phyloP scores from a whole-genome alignment of 2,329 filamentous ascomycete species.

The Xylaria multiplex region DNA sequence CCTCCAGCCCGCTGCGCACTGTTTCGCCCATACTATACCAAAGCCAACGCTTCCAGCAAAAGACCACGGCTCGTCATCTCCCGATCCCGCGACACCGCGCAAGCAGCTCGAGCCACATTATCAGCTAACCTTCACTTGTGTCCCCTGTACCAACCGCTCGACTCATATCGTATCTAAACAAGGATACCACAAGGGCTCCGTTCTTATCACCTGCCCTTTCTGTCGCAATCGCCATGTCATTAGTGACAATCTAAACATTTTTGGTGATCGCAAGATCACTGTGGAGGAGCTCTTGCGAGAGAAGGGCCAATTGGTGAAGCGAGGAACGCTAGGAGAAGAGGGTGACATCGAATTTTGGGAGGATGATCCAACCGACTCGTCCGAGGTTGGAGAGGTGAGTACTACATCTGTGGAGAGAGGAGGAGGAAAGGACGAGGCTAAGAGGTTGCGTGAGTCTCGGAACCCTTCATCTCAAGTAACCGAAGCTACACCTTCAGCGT shows the following conservation, averaged over 20 bases:
- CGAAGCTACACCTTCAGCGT: slow-evolving; percentile 22
- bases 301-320: slow-evolving; percentile 78
- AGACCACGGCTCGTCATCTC: slow-evolving; percentile 14
- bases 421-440: slow-evolving; percentile 14
- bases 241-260: slow-evolving; percentile 84
- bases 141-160: slow-evolving; percentile 82
- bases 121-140: slow-evolving; percentile 91
- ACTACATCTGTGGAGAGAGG: background rate
- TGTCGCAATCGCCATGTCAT: slow-evolving; percentile 93
- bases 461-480: slow-evolving; percentile 38
- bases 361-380: slow-evolving; percentile 62
- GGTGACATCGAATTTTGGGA: slow-evolving; percentile 96
- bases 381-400: slow-evolving; percentile 17
- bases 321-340: slow-evolving; percentile 75
- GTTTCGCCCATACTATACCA: slow-evolving; percentile 48
- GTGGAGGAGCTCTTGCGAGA: slow-evolving; percentile 81
- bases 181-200: slow-evolving; percentile 90
- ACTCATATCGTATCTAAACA: slow-evolving; percentile 90
- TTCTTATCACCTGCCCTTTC: slow-evolving; percentile 85
- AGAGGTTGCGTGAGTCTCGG: slow-evolving; percentile 25
- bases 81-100: slow-evolving; percentile 43
- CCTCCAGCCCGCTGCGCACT: slow-evolving; percentile 40
- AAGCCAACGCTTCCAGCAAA: slow-evolving; percentile 37
- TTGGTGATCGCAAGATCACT: slow-evolving; percentile 75
- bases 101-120: slow-evolving; percentile 72